These are phyloP conservation scores for Hyparrhenia diplandra DNA, from an alignment of 176 grass and related monocot species.

Conservation along the genomic window DNA sequence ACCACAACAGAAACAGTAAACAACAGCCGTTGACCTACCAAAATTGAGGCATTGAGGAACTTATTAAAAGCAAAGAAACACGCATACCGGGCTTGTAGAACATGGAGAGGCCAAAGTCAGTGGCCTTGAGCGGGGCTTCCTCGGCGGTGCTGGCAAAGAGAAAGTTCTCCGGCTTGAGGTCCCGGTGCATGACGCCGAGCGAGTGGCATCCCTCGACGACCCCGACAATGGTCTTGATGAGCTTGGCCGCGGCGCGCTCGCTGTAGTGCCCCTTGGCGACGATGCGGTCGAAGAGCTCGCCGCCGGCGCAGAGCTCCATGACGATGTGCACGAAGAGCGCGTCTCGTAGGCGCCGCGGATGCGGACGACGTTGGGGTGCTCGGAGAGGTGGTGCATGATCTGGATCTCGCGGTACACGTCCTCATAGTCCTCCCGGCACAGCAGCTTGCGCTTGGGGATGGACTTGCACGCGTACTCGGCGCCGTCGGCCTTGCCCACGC, in stretches of 20 bases:
- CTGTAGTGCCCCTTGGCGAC: slow-evolving; percentile 92
- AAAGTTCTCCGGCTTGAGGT: slow-evolving; percentile 98
- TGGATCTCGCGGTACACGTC: slow-evolving; percentile 96
- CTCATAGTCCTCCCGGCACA: slow-evolving; percentile 91
- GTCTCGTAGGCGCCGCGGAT: slow-evolving; percentile 86
- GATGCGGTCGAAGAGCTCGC: slow-evolving; percentile 94
- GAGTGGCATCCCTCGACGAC: slow-evolving; percentile 95
- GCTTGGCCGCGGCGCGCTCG: slow-evolving; percentile 62
- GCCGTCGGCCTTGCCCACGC: slow-evolving; percentile 68
- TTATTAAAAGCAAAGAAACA: slow-evolving; percentile 5
- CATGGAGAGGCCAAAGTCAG: slow-evolving; percentile 93
- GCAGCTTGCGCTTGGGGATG: slow-evolving; percentile 93
- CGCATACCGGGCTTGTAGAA: slow-evolving; percentile 75
- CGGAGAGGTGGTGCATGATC: slow-evolving; percentile 99
- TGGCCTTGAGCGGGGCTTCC: slow-evolving; percentile 89
- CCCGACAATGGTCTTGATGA: slow-evolving; percentile 81
- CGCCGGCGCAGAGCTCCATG: slow-evolving; percentile 94
- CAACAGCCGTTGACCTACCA: background rate
- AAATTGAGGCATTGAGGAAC: background rate
- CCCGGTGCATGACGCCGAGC: slow-evolving; percentile 92
- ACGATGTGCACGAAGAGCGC: slow-evolving; percentile 94
- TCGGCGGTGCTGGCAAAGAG: slow-evolving; percentile 66
- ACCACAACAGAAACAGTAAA: background rate
- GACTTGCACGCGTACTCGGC: slow-evolving; percentile 93
- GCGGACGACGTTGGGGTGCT: slow-evolving; percentile 80